Evolutionary conservation across 257 asterid genomes (phyloP).

Genomic region (Verbascum thapsus): DNA sequence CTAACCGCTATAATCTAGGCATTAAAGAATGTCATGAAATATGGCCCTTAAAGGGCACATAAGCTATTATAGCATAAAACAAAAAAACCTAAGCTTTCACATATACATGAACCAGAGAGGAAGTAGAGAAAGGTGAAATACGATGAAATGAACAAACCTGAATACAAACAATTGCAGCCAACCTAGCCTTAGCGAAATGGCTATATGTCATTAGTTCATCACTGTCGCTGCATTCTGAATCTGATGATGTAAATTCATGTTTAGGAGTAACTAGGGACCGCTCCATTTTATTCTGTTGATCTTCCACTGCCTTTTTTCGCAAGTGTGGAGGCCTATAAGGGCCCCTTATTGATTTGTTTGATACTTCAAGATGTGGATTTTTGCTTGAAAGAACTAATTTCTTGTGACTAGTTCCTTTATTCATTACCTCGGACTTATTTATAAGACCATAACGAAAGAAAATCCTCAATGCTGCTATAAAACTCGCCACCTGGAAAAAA

Average conservation of each 20-base stretch:
- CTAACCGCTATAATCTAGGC: slow-evolving; percentile 5
- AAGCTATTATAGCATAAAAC: slow-evolving; percentile 17
- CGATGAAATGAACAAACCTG: slow-evolving; percentile 61
- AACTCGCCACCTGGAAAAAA: slow-evolving; percentile 69
- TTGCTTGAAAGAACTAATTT: slow-evolving; percentile 40
- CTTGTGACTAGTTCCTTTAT: slow-evolving; percentile 43
- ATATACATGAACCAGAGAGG: slow-evolving; percentile 9
- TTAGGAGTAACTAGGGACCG: slow-evolving; percentile 44
- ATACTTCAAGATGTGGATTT: slow-evolving; percentile 37
- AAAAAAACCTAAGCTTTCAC: not conserved
- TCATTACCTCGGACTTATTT: slow-evolving; percentile 43
- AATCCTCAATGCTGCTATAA: slow-evolving; percentile 72
- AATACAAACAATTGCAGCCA: slow-evolving; percentile 81
- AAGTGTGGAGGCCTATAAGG: slow-evolving; percentile 91
- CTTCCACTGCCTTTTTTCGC: slow-evolving; percentile 53
- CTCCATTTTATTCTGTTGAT: slow-evolving; percentile 42
- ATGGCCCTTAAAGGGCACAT: slow-evolving; percentile 17
- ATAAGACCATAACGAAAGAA: slow-evolving; percentile 78
- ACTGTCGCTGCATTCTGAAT: slow-evolving; percentile 90
- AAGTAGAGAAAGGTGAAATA: slow-evolving; percentile 21
- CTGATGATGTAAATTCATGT: slow-evolving; percentile 60
- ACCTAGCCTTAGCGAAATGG: slow-evolving; percentile 63
- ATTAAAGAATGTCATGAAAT: not conserved
- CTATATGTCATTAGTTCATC: slow-evolving; percentile 64
- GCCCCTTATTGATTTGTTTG: slow-evolving; percentile 49